Conservation (phyloP, 2,329 filamentous ascomycete species). For the Epichloe elymi region DNA sequence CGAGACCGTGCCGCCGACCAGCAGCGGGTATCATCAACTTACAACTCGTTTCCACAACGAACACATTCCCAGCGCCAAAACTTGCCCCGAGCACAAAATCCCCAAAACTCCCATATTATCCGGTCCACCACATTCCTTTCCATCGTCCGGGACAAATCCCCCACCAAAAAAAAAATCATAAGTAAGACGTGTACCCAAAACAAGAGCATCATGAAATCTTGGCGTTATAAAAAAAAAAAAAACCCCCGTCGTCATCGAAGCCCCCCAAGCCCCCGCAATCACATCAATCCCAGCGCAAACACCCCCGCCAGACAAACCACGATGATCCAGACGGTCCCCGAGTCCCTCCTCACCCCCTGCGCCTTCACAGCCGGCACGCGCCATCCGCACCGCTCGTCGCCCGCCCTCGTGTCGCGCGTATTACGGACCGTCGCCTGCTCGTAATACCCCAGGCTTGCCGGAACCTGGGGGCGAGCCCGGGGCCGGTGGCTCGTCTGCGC, state of each 20-base stretch:
- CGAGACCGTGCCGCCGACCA: slow-evolving; percentile 4
- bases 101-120: too few relatives aligned
- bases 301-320: slow-evolving; percentile 12
- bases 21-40: slow-evolving; percentile 6
- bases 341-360: slow-evolving; percentile 11
- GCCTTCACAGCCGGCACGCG: slow-evolving; percentile 20
- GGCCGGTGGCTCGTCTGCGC: not conserved
- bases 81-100: too few relatives aligned
- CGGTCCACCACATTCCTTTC: too few relatives aligned
- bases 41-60: too few relatives aligned
- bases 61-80: too few relatives aligned
- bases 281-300: slow-evolving; percentile 15
- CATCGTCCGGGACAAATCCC: too few relatives aligned
- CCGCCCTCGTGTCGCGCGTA: slow-evolving; percentile 18
- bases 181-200: too few relatives aligned
- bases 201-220: too few relatives aligned
- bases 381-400: slow-evolving; percentile 22
- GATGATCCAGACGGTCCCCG: slow-evolving; percentile 10
- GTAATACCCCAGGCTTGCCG: too few relatives aligned
- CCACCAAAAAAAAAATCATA: too few relatives aligned
- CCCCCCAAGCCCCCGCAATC: not conserved
- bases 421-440: slow-evolving; percentile 7
- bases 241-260: not conserved
- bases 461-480: not conserved
- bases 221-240: not conserved